Conservation (phyloP, 176 grass and related monocot genomes). For the Stipa capillata region DNA sequence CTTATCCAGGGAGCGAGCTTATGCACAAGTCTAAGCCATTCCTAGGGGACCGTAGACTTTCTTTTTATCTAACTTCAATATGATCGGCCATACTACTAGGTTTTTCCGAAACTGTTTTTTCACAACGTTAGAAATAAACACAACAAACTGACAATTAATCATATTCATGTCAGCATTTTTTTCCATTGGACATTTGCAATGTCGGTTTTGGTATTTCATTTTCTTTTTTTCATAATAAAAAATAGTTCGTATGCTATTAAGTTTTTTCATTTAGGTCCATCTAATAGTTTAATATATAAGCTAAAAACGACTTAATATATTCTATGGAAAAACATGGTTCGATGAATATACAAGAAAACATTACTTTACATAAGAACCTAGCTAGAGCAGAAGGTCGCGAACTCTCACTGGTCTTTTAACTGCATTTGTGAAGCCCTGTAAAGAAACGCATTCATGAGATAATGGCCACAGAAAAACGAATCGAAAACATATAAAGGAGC, state of each 20-base stretch:
- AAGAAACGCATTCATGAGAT: constrained; percentile 13
- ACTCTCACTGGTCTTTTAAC: constrained; percentile 88
- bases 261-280: not conserved
- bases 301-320: not conserved
- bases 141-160: not conserved
- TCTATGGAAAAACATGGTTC: not conserved
- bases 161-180: not conserved
- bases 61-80: not conserved
- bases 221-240: not conserved
- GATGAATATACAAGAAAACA: constrained; percentile 3
- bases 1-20: too few species aligned
- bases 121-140: not conserved
- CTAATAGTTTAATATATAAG: not conserved
- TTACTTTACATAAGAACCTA: constrained; percentile 23
- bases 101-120: not conserved
- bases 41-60: too few species aligned
- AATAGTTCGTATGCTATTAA: not conserved
- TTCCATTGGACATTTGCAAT: not conserved
- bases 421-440: constrained; percentile 98
- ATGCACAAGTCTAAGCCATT: too few species aligned
- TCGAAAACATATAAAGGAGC: constrained; percentile 1
- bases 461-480: not conserved
- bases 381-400: constrained; percentile 68
- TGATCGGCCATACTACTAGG: not conserved
- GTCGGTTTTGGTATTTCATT: not conserved